Evolutionary conservation across 2,329 filamentous ascomycete genomes (phyloP).

Genomic region (Aspergillus novofumigatus): DNA sequence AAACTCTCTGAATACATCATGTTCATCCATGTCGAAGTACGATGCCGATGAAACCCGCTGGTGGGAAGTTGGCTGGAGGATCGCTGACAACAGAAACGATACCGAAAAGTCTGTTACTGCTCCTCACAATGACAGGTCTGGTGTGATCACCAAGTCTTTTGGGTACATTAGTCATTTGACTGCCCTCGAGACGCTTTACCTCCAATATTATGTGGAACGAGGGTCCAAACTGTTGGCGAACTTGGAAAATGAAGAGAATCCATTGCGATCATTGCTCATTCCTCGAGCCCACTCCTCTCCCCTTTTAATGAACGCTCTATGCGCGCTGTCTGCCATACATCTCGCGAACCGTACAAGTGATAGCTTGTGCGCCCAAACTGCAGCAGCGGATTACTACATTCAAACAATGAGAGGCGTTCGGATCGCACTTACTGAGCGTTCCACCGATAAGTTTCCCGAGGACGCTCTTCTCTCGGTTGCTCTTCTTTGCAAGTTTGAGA

Average conservation of each 20-base stretch:
- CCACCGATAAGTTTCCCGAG: conserved; percentile 20
- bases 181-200: conserved; percentile 30
- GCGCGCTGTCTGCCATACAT: conserved; percentile 36
- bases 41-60: not conserved
- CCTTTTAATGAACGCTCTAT: conserved; percentile 34
- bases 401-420: conserved; percentile 31
- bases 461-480: conserved; percentile 33
- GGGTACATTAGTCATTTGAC: conserved; percentile 25
- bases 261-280: conserved; percentile 32
- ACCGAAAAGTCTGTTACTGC: not conserved
- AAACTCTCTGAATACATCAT: not conserved
- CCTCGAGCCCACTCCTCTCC: conserved; percentile 35
- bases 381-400: conserved; percentile 31
- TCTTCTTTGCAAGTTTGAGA: conserved; percentile 37
- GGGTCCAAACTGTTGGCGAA: conserved; percentile 34
- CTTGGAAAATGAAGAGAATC: conserved; percentile 35
- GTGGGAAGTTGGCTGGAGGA: not conserved
- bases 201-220: conserved; percentile 35
- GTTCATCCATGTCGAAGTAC: conserved; percentile 1
- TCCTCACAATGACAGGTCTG: not conserved
- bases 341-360: conserved; percentile 29
- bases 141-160: conserved; percentile 13
- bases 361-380: conserved; percentile 21
- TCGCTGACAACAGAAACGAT: not conserved
- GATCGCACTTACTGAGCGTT: conserved; percentile 17